Evolutionary conservation across 202 grass and related monocot genomes (phyloP), one percentile per base, ranked within the genome.

Genomic region (Bolboschoenoplectus hybrid): DNA sequence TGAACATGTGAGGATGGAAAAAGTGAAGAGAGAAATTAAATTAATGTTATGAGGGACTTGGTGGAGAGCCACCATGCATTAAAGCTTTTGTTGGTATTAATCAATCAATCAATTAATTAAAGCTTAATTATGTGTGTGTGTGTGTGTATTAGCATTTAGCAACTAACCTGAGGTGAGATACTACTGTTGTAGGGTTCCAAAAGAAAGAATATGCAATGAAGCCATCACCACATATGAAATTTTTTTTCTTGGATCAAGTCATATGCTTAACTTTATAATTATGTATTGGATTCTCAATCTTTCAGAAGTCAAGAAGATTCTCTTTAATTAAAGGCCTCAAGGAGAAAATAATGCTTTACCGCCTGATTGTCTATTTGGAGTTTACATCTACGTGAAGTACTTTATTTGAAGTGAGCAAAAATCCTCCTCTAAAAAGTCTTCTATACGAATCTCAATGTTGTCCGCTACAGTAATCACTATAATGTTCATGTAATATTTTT

Each of bases 261-360:
- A 78, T 26, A 26, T 40, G 51, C 74, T 57, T 78, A 78, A 39
- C 51, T 78, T 57, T 78, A 78, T 57, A 76, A 76, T 76, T 74
- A 78, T 78, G 74, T 78, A 78, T 78, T 57, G 57, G 74, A 78
- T 78, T 78, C 74, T 78, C 74, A 57, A 78, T 78, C 74, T 78
- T 56, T 56, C 74, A 78, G 50, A 78, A 78, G 51, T 78, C 74
- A 78, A 78, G 74, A 78, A 78, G 74, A 78, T 78, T 78, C 74
- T 34, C 35, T 78, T 78, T 57, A 55, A 40, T 78, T 57, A 78
- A 78, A 78, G 41, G 74, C 16, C 34, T 51, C 39, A 32, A 78
- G 57, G 51, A 39, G 74, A 78, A 78, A 78, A 78, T 57, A 78
- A 56, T 78, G 72, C 47, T 76, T 76, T 36, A 52, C 43, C 71